phyloP scores from a whole-genome alignment of 2,329 filamentous ascomycete species.

The Penicillium sp. region DNA sequence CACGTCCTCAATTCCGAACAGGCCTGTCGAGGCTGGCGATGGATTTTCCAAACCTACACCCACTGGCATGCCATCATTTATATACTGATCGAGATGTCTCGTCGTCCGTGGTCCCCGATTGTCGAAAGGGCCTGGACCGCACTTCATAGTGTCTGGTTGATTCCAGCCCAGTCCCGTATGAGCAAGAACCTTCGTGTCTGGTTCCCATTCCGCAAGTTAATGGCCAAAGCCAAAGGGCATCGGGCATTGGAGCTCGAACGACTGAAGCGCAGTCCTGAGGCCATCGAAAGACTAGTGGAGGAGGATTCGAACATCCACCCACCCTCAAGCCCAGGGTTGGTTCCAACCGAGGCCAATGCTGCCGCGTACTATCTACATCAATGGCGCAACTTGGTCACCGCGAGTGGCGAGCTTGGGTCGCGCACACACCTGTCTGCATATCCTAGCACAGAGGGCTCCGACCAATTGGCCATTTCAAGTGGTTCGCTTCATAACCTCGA shows the following conservation, averaged over 20 bases:
- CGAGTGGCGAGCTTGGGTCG: background rate
- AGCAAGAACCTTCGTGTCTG: constrained; percentile 36
- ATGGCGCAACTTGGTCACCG: constrained; percentile 32
- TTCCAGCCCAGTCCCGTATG: constrained; percentile 31
- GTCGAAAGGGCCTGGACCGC: constrained; percentile 51
- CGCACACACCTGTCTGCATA: no score
- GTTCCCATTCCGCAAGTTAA: constrained; percentile 35
- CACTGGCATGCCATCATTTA: constrained; percentile 61
- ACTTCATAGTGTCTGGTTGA: constrained; percentile 45
- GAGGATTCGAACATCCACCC: constrained; percentile 6
- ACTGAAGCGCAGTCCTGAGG: constrained; percentile 27
- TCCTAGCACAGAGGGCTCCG: no score
- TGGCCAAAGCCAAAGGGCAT: constrained; percentile 31
- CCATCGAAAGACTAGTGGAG: constrained; percentile 12
- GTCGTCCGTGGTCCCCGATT: constrained; percentile 47
- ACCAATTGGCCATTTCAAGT: no score
- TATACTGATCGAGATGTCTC: constrained; percentile 52
- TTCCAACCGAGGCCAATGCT: constrained; percentile 16
- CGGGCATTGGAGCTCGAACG: constrained; percentile 33
- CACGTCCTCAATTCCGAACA: constrained; percentile 54
- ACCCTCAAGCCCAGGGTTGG: constrained; percentile 31
- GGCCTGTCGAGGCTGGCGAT: constrained; percentile 53
- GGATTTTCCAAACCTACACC: constrained; percentile 59
- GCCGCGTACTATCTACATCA: constrained; percentile 25
- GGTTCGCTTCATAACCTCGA: no score